These are phyloP conservation scores for Leptographium galeiforme DNA, from an alignment of 2,329 filamentous ascomycete species.

Conservation along the genomic window DNA sequence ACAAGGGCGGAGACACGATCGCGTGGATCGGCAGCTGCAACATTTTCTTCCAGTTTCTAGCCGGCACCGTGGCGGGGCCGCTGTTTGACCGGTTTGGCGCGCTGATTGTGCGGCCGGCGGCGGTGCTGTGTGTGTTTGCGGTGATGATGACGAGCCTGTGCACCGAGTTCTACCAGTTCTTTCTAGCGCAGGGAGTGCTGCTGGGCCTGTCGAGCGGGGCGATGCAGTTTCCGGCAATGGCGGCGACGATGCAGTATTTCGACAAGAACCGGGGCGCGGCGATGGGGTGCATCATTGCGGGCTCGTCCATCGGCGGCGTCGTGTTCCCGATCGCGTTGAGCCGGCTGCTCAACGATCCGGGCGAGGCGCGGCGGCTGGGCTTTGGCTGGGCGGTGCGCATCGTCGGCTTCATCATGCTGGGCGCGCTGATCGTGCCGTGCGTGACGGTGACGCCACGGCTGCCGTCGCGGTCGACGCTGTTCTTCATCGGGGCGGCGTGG, in stretches of 20 bases:
- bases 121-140: constrained; percentile 30
- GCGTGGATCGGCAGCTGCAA: constrained; percentile 28
- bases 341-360: constrained; percentile 31
- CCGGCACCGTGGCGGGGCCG: constrained; percentile 18
- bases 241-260: constrained; percentile 25
- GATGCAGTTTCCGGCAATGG: constrained; percentile 22
- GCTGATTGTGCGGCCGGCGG: constrained; percentile 36
- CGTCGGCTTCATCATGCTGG: constrained; percentile 28
- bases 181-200: constrained; percentile 26
- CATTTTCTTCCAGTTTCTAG: constrained; percentile 17
- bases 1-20: constrained; percentile 18
- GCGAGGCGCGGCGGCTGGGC: constrained; percentile 8
- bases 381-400: constrained; percentile 23
- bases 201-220: constrained; percentile 21
- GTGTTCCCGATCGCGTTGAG: constrained; percentile 39
- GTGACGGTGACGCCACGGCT: constrained; percentile 31
- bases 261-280: constrained; percentile 23
- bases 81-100: constrained; percentile 25
- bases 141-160: constrained; percentile 28
- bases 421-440: constrained; percentile 20
- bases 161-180: constrained; percentile 25
- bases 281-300: constrained; percentile 23
- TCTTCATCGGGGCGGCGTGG: constrained; percentile 30
- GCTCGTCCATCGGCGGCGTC: constrained; percentile 29
- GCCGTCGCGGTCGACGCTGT: constrained; percentile 18